Conservation (phyloP, 441 rosid genomes). For the Gossypium davidsonii region DNA sequence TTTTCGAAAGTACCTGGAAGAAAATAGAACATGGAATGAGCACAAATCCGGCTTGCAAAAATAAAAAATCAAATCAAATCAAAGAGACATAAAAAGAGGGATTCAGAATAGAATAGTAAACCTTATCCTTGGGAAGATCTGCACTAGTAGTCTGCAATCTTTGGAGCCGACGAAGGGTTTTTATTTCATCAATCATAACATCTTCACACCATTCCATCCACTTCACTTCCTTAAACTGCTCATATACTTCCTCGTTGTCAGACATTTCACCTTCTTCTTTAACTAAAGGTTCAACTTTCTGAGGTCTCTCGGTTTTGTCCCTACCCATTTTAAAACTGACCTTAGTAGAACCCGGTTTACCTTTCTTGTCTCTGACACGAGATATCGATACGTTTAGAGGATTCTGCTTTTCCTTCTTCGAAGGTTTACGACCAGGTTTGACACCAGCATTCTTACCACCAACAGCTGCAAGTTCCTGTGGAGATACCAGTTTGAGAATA, state of each 20-base stretch:
- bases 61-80: neutral
- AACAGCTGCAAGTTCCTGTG: constrained; percentile 75
- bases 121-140: constrained; percentile 95
- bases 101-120: constrained; percentile 8
- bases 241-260: constrained; percentile 81
- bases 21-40: neutral
- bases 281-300: constrained; percentile 59
- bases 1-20: constrained; percentile 79
- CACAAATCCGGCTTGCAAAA: constrained; percentile 4
- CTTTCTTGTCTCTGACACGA: constrained; percentile 47
- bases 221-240: constrained; percentile 95
- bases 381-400: constrained; percentile 35
- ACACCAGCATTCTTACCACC: constrained; percentile 64
- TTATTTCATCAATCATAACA: constrained; percentile 71
- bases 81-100: neutral
- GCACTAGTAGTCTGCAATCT: constrained; percentile 90
- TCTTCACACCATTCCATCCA: constrained; percentile 99
- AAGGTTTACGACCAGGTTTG: constrained; percentile 62
- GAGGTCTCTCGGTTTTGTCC: constrained; percentile 57
- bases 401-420: constrained; percentile 61
- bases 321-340: constrained; percentile 31
- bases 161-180: constrained; percentile 76
- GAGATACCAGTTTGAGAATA: constrained; percentile 15
- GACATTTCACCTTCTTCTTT: constrained; percentile 99
- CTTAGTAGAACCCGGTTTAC: constrained; percentile 42